Conservation (phyloP, 2,329 filamentous ascomycete genomes). For the Fusarium pilosicola region DNA sequence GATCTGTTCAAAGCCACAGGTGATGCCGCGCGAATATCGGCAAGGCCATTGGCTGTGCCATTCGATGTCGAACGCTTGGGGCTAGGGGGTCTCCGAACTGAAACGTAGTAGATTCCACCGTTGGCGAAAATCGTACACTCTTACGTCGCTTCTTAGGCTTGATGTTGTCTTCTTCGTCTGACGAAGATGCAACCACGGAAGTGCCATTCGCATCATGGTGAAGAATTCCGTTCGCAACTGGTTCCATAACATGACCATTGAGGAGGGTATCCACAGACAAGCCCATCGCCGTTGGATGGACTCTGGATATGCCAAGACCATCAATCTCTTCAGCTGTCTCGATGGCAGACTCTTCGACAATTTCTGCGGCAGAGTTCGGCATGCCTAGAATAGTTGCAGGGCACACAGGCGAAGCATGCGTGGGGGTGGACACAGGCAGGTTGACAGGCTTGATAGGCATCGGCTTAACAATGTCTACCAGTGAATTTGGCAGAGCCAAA, state of each 20-base stretch:
- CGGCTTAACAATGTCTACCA: slow-evolving; percentile 17
- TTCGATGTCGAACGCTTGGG: slow-evolving; percentile 48
- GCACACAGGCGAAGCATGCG: slow-evolving; percentile 53
- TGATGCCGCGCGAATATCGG: slow-evolving; percentile 21
- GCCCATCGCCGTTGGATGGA: slow-evolving; percentile 1
- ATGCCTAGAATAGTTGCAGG: slow-evolving; percentile 60
- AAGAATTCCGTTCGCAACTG: neutral
- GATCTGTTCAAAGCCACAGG: slow-evolving; percentile 7
- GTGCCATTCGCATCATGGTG: slow-evolving; percentile 8
- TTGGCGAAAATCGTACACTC: slow-evolving; percentile 76
- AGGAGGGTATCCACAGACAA: slow-evolving; percentile 13
- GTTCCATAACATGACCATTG: neutral
- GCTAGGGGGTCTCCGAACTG: slow-evolving; percentile 62
- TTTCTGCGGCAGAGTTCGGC: slow-evolving; percentile 59
- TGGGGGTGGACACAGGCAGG: neutral
- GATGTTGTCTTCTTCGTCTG: slow-evolving; percentile 31
- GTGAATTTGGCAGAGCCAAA: slow-evolving; percentile 66
- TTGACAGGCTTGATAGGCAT: slow-evolving; percentile 1
- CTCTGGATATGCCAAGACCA: slow-evolving; percentile 5
- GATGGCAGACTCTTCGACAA: neutral
- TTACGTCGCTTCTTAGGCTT: slow-evolving; percentile 60
- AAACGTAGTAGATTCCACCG: slow-evolving; percentile 72
- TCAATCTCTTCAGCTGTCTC: neutral
- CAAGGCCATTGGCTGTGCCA: slow-evolving; percentile 12
- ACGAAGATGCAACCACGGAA: slow-evolving; percentile 22